Conservation (phyloP, 1,284 basidiomycete genomes). For the Coniferiporia weirii region DNA sequence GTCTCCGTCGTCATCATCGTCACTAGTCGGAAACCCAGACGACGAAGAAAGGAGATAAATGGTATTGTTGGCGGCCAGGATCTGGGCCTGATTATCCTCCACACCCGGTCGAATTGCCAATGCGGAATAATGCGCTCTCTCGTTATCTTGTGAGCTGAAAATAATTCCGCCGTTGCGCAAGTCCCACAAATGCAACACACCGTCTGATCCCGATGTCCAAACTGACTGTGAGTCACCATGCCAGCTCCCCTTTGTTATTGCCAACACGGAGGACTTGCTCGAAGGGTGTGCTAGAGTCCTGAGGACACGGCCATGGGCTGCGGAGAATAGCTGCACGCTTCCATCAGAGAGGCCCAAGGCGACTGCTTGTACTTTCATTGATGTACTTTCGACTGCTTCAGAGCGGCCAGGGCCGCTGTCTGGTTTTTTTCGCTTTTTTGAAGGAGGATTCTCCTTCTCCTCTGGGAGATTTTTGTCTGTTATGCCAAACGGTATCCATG, state of each 20-base stretch:
- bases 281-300: slow-evolving; percentile 51
- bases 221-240: slow-evolving; percentile 26
- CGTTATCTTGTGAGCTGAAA: slow-evolving; percentile 48
- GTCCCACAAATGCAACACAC: slow-evolving; percentile 54
- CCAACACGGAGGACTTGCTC: slow-evolving; percentile 47
- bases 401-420: slow-evolving; percentile 26
- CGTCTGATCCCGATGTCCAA: slow-evolving; percentile 57
- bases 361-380: slow-evolving; percentile 37
- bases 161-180: slow-evolving; percentile 42
- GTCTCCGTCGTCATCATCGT: slow-evolving; percentile 29
- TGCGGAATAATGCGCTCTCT: slow-evolving; percentile 51
- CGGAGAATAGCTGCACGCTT: slow-evolving; percentile 50
- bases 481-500: slow-evolving; percentile 44
- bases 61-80: slow-evolving; percentile 56
- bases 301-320: slow-evolving; percentile 48
- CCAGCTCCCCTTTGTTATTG: slow-evolving; percentile 31
- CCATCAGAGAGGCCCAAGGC: slow-evolving; percentile 57
- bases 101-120: slow-evolving; percentile 38
- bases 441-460: slow-evolving; percentile 30
- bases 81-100: slow-evolving; percentile 30
- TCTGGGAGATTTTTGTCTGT: slow-evolving; percentile 24
- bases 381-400: slow-evolving; percentile 15
- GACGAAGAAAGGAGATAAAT: slow-evolving; percentile 47
- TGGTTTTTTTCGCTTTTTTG: slow-evolving; percentile 38
- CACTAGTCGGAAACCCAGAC: slow-evolving; percentile 25